Conservation (phyloP, 2,329 filamentous ascomycete genomes). For the Aspergillus puulaauensis region DNA sequence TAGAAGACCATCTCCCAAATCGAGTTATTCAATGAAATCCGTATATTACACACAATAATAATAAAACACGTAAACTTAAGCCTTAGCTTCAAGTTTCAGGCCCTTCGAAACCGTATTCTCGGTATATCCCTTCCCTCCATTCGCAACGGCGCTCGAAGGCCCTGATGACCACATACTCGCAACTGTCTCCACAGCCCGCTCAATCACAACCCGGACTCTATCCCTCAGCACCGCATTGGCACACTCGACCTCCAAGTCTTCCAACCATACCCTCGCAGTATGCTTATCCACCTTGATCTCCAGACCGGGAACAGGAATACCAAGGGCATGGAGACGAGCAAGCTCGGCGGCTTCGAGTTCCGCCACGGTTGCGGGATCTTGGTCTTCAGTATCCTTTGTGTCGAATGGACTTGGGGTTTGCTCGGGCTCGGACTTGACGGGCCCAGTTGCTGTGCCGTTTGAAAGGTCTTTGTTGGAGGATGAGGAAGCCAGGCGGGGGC, state of each 20-base stretch:
- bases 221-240: slow-evolving; percentile 74
- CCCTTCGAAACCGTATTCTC: slow-evolving; percentile 18
- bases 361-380: slow-evolving; percentile 49
- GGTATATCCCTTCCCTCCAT: slow-evolving; percentile 21
- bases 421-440: slow-evolving; percentile 16
- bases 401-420: slow-evolving; percentile 18
- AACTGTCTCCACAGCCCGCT: slow-evolving; percentile 83
- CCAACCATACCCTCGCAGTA: slow-evolving; percentile 85
- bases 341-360: slow-evolving; percentile 67
- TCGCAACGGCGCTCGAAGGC: slow-evolving; percentile 21
- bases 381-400: slow-evolving; percentile 26
- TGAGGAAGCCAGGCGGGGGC: slow-evolving; percentile 49
- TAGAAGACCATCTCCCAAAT: background rate
- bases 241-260: slow-evolving; percentile 88
- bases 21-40: background rate
- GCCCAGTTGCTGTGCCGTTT: slow-evolving; percentile 9
- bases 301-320: slow-evolving; percentile 87
- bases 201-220: slow-evolving; percentile 83
- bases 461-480: slow-evolving; percentile 12
- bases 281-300: slow-evolving; percentile 86
- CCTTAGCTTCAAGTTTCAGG: slow-evolving; percentile 24
- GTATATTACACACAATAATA: slow-evolving; percentile 1
- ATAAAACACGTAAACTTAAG: slow-evolving; percentile 9
- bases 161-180: slow-evolving; percentile 61
- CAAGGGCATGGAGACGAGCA: slow-evolving; percentile 74